Evolutionary conservation across 345 rosid genomes (phyloP).

Genomic region (Eucalyptus microcorys): DNA sequence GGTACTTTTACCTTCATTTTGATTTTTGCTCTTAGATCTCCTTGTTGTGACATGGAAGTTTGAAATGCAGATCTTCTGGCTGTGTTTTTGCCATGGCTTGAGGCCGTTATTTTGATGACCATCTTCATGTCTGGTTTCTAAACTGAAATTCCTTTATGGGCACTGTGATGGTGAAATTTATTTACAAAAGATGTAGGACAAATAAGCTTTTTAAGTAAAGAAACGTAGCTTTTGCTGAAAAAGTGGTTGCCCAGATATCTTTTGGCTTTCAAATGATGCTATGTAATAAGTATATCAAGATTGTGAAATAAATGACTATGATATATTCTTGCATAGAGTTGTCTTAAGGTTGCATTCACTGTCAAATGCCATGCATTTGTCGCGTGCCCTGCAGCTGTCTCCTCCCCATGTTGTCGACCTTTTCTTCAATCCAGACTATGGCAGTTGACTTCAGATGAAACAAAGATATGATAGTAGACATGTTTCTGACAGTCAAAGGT

Average conservation of each 20-base stretch:
- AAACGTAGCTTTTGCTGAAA: background rate
- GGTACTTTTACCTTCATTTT: conserved; percentile 13
- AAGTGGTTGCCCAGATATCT: background rate
- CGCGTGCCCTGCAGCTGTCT: background rate
- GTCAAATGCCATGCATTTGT: background rate
- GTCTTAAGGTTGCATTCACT: background rate
- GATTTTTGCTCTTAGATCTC: background rate
- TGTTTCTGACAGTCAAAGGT: background rate
- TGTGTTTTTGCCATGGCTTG: background rate
- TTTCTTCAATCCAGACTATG: background rate
- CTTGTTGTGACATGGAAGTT: background rate
- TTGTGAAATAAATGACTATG: background rate
- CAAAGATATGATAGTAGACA: background rate
- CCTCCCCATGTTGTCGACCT: background rate
- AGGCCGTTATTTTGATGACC: background rate
- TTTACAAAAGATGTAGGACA: background rate
- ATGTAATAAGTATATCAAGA: background rate
- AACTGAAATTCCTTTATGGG: background rate
- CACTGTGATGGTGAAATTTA: background rate
- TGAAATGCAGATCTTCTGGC: background rate
- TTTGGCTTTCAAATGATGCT: background rate
- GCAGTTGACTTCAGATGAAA: background rate
- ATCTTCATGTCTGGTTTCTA: background rate
- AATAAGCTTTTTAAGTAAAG: background rate
- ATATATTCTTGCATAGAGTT: background rate